Base-by-base conservation (phyloP, 306 rosid genomes). In the Mucuna pruriens region DNA sequence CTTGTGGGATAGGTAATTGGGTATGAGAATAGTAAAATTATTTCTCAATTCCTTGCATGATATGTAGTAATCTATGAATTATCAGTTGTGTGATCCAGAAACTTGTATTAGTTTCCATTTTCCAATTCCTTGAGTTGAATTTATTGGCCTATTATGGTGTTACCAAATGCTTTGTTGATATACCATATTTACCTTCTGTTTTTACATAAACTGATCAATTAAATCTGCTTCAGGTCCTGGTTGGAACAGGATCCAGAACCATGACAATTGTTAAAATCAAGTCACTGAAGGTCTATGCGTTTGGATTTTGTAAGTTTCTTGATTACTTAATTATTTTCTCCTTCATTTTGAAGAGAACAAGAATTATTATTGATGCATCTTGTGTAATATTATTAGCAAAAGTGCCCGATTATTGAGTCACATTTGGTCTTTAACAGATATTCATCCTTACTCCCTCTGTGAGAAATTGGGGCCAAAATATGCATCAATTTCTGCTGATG, bases 401-500 rank as follows among this genome's bases (percentile, higher is more conserved):
- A 61, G 72, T 58, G 9, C 70, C 49, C 17, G 12, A 67, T 82
- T 68, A 52, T 16, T 83, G 22, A 57, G 62, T 67, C 51, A 4
- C 68, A 54, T 52, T 61, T 36, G 75, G 67, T 79, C 23, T 38
- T 80, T 81, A 4, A 72, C 85, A 95, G 99, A 95, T 85, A 79
- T 95, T 86, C 98, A 93, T 82, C 98, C 97, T 0, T 67, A 72
- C 74, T 89, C 97, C 63, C 84, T 93, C 65, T 92, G 97, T 78
- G 89, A 91, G 92, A 92, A 95, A 86, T 78, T 95, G 92, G 97
- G 97, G 82, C 85, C 88, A 79, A 95, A 93, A 86, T 95, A 95
- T 76, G 91, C 90, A 38, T 93, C 98, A 26, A 49, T 90, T 84
- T 88, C 96, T 17, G 82, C 79, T 36, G 97, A 82, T 61, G 96